Conservation (phyloP, 1,284 basidiomycete species). For the Ustilago sp. region DNA sequence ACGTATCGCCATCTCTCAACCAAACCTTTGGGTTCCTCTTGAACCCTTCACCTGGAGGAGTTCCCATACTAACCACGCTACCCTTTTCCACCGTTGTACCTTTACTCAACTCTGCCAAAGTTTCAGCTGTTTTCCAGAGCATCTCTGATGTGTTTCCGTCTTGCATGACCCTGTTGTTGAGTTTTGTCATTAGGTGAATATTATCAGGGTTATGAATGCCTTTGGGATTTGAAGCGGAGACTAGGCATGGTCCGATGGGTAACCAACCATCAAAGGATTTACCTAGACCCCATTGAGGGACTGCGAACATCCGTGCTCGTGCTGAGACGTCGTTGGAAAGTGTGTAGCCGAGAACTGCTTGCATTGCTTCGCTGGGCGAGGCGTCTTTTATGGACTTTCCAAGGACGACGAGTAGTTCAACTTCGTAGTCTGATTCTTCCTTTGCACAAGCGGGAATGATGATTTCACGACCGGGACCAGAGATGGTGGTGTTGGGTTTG, state of each 20-base stretch:
- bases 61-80: constrained; percentile 79
- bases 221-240: constrained; percentile 68
- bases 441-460: constrained; percentile 43
- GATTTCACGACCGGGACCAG: constrained; percentile 45
- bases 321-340: constrained; percentile 55
- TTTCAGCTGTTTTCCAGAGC: constrained; percentile 62
- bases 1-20: constrained; percentile 81
- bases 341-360: constrained; percentile 53
- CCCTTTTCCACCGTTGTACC: constrained; percentile 87
- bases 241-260: constrained; percentile 44
- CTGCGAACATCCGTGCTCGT: constrained; percentile 56
- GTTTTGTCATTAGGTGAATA: constrained; percentile 76
- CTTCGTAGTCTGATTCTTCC: constrained; percentile 57
- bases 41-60: constrained; percentile 77
- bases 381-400: constrained; percentile 42
- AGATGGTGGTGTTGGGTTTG: constrained; percentile 43
- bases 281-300: constrained; percentile 55
- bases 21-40: constrained; percentile 78
- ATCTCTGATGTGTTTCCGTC: constrained; percentile 76
- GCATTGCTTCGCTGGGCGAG: constrained; percentile 28
- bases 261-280: constrained; percentile 54
- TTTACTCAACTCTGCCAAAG: constrained; percentile 40
- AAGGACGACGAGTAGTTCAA: constrained; percentile 57
- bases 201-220: constrained; percentile 79
- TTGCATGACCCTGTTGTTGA: constrained; percentile 80